Base-by-base conservation (phyloP, 768 basidiomycete species). In the Mycena latifolia region DNA sequence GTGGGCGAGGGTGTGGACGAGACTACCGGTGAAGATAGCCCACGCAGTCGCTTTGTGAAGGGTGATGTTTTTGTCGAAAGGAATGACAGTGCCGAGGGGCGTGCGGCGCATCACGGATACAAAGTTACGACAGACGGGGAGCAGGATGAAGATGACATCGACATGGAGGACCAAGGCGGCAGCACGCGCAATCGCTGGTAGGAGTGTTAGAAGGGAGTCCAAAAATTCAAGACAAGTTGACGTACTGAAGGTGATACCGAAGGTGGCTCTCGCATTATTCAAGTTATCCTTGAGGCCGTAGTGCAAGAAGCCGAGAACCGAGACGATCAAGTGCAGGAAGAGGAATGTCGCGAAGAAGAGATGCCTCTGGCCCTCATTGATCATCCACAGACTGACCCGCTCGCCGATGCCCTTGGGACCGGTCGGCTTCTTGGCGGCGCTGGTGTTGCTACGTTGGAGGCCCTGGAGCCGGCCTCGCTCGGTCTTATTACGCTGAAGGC, bases 121-220 rank as follows among this genome's bases (percentile, higher is more conserved):
- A 79, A 98, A 95, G 82, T 95, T 96, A 68, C 96, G 91, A 85
- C 96, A 98, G 75, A 98, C 88, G 41, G 96, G 97, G 33, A 99
- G 86, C 54, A 98, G 89, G 77, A 99, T 96, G 84, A 97, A 94
- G 69, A 94, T 89, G 67, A 95, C 90, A 79, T 98, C 94, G 71
- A 97, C 86, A 71, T 98, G 95, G 15, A 98, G 87, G 51, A 96
- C 89, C 55, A 98, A 88, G 3, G 96, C 96, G 48, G 96, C 93
- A 1, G 91, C 78, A 80, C 95, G 91, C 55, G 96, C 95, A 71
- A 94, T 92, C 52, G 90, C 95, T 96, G 58, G 12, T 37, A 53
- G 5, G 28, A 54, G 55, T 31, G 33, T 39, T 18, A 39, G 14
- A 17, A 24, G 39, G 2, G 2, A 15, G 35, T 22, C 7, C 41